Evolutionary conservation across 495 filamentous ascomycete genomes (phyloP).

Genomic region (Aeminium ludgeri): DNA sequence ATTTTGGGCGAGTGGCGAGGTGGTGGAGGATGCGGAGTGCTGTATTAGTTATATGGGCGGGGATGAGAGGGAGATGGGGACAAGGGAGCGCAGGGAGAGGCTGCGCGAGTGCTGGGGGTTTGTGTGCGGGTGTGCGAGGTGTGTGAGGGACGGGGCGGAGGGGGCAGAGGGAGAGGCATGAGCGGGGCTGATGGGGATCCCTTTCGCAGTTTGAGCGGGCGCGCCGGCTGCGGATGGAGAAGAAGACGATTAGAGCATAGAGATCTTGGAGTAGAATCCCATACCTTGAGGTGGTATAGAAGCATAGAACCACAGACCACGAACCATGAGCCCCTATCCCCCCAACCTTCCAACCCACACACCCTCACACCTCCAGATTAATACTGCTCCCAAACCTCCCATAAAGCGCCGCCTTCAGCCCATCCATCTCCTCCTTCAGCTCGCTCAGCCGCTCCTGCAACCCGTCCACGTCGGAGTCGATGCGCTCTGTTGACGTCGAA

Average conservation of each 20-base stretch:
- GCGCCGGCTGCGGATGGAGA: no score
- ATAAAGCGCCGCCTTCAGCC: slow-evolving; percentile 80
- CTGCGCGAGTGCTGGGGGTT: slow-evolving; percentile 24
- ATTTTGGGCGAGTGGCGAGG: slow-evolving; percentile 16
- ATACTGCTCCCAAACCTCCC: slow-evolving; percentile 88
- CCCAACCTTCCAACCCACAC: slow-evolving; percentile 68
- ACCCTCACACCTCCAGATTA: slow-evolving; percentile 70
- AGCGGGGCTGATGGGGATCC: no score
- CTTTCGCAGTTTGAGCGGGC: no score
- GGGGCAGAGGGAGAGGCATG: no score
- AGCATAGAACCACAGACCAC: no score
- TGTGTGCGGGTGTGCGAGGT: slow-evolving; percentile 22
- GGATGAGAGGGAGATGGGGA: slow-evolving; percentile 20
- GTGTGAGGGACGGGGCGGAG: slow-evolving; percentile 7
- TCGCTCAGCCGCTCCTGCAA: slow-evolving; percentile 59
- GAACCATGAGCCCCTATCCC: no score
- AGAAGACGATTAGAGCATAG: no score
- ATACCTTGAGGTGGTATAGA: no score
- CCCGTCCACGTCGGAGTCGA: slow-evolving; percentile 56
- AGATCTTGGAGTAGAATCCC: no score
- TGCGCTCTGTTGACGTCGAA: slow-evolving; percentile 45
- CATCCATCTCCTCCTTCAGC: slow-evolving; percentile 68
- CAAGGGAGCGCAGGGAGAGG: slow-evolving; percentile 15
- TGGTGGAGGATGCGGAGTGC: slow-evolving; percentile 21
- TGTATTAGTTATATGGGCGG: slow-evolving; percentile 27